Evolutionary conservation across 2,329 filamentous ascomycete genomes (phyloP), one percentile per base, ranked within the genome.

Genomic region (Hypoxylon sp.): DNA sequence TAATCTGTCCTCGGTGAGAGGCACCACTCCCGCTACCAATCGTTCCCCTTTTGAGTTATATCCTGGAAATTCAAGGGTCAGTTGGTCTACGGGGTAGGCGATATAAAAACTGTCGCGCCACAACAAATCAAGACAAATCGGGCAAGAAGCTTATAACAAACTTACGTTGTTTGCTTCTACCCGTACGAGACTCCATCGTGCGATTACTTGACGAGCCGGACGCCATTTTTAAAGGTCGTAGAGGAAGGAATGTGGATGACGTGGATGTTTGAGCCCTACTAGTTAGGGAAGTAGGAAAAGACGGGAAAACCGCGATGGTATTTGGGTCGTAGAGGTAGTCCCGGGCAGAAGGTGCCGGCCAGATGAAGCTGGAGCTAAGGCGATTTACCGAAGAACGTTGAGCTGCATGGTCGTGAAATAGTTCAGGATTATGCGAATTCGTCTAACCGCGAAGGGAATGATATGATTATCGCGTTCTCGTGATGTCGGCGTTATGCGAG

Each of bases 1-100:
- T 65, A 86, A 87, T 72, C 90, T 93, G 76, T 96, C 92, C 65
- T 81, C 74, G 46, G 90, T 94, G 60, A 97, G 79, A 60, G 94
- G 91, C 36, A 99, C 94, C 51, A 97, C 87, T 63, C 94, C 94
- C 55, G 94, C 93, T 64, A 99, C 94, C 56, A 97, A 86, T 62
- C 94, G 88, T 75, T 97, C 93, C 76, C 93, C 93, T 71, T 91
- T 89, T 53, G 89, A 77, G 68, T 90, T 92, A 76, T 97, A 99
- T 68, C 92, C 94, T 97, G 74, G 66, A 49, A 63, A 68, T 54
- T 68, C 41, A 64, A 66, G 58, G 56, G 70, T 75, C 67, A 75
- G 72, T 71, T 66, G 55, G 66, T 67, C 62, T 63, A 61, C 61
- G 57, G 59, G 51, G 67, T 64, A 61, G 61, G 61, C 63, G 59